Conservation (phyloP, 192 early-diverging fungal species). For the Backusella tuberculispora region DNA sequence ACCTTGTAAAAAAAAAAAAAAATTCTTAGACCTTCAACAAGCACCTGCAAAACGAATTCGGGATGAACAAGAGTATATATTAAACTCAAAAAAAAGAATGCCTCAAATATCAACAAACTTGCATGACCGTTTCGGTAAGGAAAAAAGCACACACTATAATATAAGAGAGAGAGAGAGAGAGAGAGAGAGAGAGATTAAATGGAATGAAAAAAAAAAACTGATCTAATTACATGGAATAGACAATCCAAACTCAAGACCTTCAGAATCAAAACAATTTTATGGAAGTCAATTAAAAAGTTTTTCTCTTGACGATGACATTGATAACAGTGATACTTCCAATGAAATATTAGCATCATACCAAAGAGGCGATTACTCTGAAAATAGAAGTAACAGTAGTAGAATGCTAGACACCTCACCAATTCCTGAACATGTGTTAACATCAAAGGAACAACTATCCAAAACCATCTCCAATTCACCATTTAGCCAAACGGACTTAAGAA, state of each 20-base stretch:
- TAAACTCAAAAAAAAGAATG: background rate
- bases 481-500: too few species aligned
- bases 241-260: background rate
- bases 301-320: background rate
- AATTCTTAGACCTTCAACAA: background rate
- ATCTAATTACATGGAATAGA: background rate
- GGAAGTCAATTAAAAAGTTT: background rate
- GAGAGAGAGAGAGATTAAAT: too few species aligned
- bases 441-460: too few species aligned
- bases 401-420: too few species aligned
- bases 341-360: background rate
- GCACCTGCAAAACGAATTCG: background rate
- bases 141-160: too few species aligned
- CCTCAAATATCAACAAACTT: background rate
- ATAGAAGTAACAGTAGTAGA: too few species aligned
- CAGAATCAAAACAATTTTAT: background rate
- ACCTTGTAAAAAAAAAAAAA: background rate
- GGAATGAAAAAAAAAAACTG: background rate
- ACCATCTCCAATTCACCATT: too few species aligned
- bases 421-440: too few species aligned
- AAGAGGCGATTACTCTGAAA: too few species aligned
- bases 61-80: background rate
- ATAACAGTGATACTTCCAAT: background rate
- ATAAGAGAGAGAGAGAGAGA: too few species aligned
- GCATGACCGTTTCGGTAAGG: too few species aligned